Conservation (phyloP, 352 stramenopile genomes). For the Phytophthora sp. region DNA sequence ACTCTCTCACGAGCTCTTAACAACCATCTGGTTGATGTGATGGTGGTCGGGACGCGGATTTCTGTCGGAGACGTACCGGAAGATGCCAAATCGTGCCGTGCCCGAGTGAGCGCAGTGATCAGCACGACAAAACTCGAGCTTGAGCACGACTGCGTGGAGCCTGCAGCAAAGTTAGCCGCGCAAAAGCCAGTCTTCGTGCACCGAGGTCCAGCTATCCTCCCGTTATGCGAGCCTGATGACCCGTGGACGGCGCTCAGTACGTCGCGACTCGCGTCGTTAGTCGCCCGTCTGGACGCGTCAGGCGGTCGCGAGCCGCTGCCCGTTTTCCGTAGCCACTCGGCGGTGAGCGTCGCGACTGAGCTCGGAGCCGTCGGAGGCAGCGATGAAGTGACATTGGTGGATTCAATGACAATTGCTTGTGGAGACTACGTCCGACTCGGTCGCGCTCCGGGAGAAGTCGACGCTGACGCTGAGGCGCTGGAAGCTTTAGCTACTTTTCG, state of each 20-base stretch:
- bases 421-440: constrained; percentile 76
- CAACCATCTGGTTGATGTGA: constrained; percentile 32
- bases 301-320: constrained; percentile 53
- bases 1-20: constrained; percentile 26
- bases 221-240: constrained; percentile 56
- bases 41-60: constrained; percentile 30
- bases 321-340: constrained; percentile 64
- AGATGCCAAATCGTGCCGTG: constrained; percentile 28
- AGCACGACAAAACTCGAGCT: constrained; percentile 35
- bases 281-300: constrained; percentile 34
- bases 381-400: constrained; percentile 39
- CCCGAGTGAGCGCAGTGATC: constrained; percentile 18
- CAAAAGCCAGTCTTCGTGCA: constrained; percentile 54
- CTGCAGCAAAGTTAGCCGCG: constrained; percentile 30
- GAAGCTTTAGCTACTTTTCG: constrained; percentile 54
- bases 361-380: constrained; percentile 44
- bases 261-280: constrained; percentile 31
- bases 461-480: constrained; percentile 12
- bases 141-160: constrained; percentile 31
- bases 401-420: constrained; percentile 53
- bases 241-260: constrained; percentile 58
- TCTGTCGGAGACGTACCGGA: constrained; percentile 28
- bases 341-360: constrained; percentile 47
- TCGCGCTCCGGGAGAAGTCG: constrained; percentile 34
- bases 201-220: constrained; percentile 70